phyloP scores from a whole-genome alignment of 73 alveolate species.

The Paramecium caudatum region DNA sequence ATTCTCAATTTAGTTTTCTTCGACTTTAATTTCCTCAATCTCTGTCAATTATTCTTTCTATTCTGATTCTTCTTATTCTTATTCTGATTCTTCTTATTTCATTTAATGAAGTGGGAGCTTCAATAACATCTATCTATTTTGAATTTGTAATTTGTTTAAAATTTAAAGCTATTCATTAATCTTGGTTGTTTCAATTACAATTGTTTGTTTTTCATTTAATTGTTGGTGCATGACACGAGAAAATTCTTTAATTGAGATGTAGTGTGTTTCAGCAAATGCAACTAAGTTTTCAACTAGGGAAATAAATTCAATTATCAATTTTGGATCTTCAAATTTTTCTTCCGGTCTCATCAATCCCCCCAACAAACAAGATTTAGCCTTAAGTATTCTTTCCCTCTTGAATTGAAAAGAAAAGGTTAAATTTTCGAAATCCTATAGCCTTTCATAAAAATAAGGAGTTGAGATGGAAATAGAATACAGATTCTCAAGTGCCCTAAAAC shows the following conservation, averaged over 20 bases:
- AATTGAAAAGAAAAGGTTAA: constrained; percentile 16
- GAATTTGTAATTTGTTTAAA: neutral
- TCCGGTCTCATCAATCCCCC: neutral
- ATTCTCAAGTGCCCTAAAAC: constrained; percentile 4
- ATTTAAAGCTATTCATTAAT: neutral
- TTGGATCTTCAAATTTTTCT: constrained; percentile 20
- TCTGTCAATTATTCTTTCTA: neutral
- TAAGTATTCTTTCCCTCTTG: constrained; percentile 13
- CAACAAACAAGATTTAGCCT: neutral
- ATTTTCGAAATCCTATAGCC: neutral
- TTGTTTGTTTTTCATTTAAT: constrained; percentile 3
- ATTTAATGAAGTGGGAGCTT: neutral
- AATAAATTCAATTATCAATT: neutral
- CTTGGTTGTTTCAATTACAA: neutral
- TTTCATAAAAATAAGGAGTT: constrained; percentile 27
- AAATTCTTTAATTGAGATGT: constrained; percentile 18
- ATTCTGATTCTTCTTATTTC: constrained; percentile 3
- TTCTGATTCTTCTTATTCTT: neutral
- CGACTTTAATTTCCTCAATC: neutral
- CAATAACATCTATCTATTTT: neutral
- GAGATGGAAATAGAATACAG: constrained; percentile 17
- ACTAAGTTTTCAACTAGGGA: neutral
- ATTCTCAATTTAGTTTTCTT: neutral
- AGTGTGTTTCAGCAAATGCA: constrained; percentile 10
- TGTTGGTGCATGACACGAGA: constrained; percentile 23